Evolutionary conservation across 371 early-diverging fungal species (phyloP).

Genomic region (Rhizopus arrhizus): DNA sequence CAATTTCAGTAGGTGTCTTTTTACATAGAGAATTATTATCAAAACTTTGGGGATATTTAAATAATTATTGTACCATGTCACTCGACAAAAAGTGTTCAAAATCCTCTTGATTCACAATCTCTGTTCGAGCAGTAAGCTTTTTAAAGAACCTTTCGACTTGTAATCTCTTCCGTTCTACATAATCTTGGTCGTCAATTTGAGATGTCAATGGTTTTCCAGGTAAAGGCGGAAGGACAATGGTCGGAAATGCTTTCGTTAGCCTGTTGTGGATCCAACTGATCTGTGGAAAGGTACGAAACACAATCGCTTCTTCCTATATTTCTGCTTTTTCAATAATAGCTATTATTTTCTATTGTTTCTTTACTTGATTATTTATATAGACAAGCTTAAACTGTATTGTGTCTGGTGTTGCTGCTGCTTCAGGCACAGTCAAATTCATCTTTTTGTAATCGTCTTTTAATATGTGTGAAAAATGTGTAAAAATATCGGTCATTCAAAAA

Average conservation of each 20-base stretch:
- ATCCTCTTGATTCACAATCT: constrained; percentile 44
- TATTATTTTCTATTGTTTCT: background rate
- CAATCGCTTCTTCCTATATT: constrained; percentile 11
- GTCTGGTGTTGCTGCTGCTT: constrained; percentile 65
- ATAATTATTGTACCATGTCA: constrained; percentile 54
- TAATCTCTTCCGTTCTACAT: constrained; percentile 62
- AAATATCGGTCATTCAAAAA: background rate
- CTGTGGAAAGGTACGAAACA: constrained; percentile 64
- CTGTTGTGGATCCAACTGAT: constrained; percentile 61
- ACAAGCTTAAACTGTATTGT: constrained; percentile 66
- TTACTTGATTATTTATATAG: constrained; percentile 3
- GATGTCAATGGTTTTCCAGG: constrained; percentile 55
- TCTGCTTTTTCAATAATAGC: background rate
- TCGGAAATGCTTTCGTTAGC: constrained; percentile 40
- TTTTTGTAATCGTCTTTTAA: background rate
- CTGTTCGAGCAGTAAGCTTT: constrained; percentile 45
- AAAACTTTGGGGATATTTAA: background rate
- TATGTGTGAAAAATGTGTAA: too few relatives aligned
- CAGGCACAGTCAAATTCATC: constrained; percentile 43
- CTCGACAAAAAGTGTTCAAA: constrained; percentile 60
- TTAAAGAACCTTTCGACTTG: constrained; percentile 58
- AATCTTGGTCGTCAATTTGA: constrained; percentile 63
- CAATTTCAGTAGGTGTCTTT: constrained; percentile 45
- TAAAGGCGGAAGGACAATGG: constrained; percentile 55
- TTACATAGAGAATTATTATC: constrained; percentile 1